These are phyloP conservation scores for Lactarius deliciosus DNA, from an alignment of 768 basidiomycete species.

Conservation along the genomic window DNA sequence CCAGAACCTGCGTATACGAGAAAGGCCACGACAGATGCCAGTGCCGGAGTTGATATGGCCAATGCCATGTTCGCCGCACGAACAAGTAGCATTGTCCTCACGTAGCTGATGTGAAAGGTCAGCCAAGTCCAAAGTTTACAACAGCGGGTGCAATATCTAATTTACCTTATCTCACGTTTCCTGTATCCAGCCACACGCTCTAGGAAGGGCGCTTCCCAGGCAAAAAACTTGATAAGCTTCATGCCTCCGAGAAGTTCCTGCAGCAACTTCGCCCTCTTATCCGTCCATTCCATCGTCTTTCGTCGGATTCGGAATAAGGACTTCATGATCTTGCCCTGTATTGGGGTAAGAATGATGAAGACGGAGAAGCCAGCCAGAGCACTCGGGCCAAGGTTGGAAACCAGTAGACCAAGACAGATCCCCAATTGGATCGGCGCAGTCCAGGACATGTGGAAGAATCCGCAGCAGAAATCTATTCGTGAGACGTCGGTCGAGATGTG, in stretches of 20 bases:
- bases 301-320: constrained; percentile 63
- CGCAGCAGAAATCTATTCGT: constrained; percentile 83
- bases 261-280: constrained; percentile 83
- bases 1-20: constrained; percentile 75
- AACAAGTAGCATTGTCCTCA: constrained; percentile 64
- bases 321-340: constrained; percentile 74
- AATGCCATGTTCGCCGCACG: constrained; percentile 68
- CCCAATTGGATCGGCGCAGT: constrained; percentile 72
- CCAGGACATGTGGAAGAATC: constrained; percentile 82
- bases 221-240: constrained; percentile 91
- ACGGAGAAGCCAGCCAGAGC: constrained; percentile 57
- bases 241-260: constrained; percentile 90
- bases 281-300: constrained; percentile 85
- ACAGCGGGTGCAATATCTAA: not conserved
- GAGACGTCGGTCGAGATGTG: constrained; percentile 93
- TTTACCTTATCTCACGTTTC: constrained; percentile 60
- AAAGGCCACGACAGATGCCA: constrained; percentile 77
- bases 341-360: constrained; percentile 69
- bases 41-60: constrained; percentile 66
- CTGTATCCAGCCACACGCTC: constrained; percentile 69
- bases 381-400: constrained; percentile 67
- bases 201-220: constrained; percentile 84
- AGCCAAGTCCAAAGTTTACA: constrained; percentile 7
- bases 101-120: constrained; percentile 43
- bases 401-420: constrained; percentile 72